Evolutionary conservation across 768 basidiomycete genomes (phyloP), one percentile per base, ranked within the genome.

Genomic region (Tulasnella sp.): DNA sequence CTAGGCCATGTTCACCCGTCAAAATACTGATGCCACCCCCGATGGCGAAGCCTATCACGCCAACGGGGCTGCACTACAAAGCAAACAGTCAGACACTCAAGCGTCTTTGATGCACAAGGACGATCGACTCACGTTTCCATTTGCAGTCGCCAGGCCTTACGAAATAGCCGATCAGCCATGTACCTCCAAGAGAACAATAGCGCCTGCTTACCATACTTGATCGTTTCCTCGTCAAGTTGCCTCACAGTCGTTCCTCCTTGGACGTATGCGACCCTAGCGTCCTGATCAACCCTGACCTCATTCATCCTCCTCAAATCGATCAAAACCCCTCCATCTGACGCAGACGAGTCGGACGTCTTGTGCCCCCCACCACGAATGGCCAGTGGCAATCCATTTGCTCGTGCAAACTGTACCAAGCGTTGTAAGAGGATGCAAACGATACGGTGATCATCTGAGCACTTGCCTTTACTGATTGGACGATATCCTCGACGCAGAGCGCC

Each of bases 271-370:
- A 35, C 17, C 51, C 39, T 53, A 19, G 36, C 19, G 25, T 34
- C 61, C 17, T 29, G 8, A 31, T 62, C 50, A 8, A 61, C 51
- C 15, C 34, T 37, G 32, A 59, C 51, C 12, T 8, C 32, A 25
- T 50, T 59, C 42, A 63, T 39, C 8, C 36, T 52, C 4, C 50
- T 27, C 14, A 77, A 69, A 59, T 78, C 77, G 57, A 78, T 72
- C 11, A 49, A n/a, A 32, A 78, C 59, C 12, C 77, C 77, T 35
- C 70, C 73, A 23, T 75, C 68, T 23, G 62, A 62, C 5, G 76
- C 77, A 2, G 75, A 76, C 4, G 73, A 68, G 6, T 73, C 76
- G 23, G 70, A 62, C 3, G 71, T 58, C 59, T 66, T 73, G 58
- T 78, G 77, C 4, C 77, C 77, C 15, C 77, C 72, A n/a, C n/a